Conservation (phyloP, 1,284 basidiomycete species). For the Tilletia indica region DNA sequence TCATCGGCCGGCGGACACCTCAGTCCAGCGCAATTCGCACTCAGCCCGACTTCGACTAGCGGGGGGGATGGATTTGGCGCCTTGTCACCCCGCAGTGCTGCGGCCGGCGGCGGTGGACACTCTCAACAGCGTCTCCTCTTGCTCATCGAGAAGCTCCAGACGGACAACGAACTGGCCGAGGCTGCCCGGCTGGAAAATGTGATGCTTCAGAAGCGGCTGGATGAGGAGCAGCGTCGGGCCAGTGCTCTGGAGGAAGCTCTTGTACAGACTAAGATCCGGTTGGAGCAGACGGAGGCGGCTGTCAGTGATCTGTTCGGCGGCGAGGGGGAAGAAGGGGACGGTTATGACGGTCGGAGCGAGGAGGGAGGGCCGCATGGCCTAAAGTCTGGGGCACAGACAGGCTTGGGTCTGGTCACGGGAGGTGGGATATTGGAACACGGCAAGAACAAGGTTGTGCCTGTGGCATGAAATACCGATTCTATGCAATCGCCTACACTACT, state of each 20-base stretch:
- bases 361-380: neutral
- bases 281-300: conserved; percentile 22
- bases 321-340: neutral
- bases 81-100: neutral
- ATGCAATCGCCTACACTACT: too few relatives aligned
- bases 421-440: too few relatives aligned
- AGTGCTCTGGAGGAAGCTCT: conserved; percentile 17
- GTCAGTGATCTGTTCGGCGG: conserved; percentile 19
- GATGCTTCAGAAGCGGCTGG: neutral
- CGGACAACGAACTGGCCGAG: conserved; percentile 12
- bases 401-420: too few relatives aligned
- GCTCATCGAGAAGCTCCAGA: conserved; percentile 17
- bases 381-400: neutral
- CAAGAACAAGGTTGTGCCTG: too few relatives aligned
- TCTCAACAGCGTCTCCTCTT: conserved; percentile 11
- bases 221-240: neutral
- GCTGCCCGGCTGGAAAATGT: conserved; percentile 18
- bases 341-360: neutral
- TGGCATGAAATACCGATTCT: too few relatives aligned
- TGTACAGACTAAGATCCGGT: neutral
- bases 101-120: neutral
- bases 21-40: neutral
- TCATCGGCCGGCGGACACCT: neutral
- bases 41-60: neutral
- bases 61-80: neutral